phyloP scores from a whole-genome alignment of 108 stramenopile species.

The Fragilaria crotonensis region DNA sequence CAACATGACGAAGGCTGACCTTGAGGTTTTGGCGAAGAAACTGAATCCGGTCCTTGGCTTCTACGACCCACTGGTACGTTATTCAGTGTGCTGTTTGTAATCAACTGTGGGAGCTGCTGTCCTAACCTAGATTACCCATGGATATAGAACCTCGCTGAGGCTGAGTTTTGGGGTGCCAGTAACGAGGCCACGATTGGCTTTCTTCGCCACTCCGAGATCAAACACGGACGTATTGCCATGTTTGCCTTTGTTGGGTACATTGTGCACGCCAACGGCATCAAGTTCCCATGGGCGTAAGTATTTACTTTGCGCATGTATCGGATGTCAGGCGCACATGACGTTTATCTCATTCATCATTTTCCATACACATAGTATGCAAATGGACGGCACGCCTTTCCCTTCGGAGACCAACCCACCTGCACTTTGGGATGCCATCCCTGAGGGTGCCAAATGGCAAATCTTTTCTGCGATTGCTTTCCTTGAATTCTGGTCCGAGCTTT shows the following conservation, averaged over 20 bases:
- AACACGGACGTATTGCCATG: constrained; percentile 68
- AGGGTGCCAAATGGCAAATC: constrained; percentile 34
- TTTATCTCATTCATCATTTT: no score
- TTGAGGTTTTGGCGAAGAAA: constrained; percentile 43
- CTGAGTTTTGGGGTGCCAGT: constrained; percentile 49
- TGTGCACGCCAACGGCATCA: constrained; percentile 52
- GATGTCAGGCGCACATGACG: no score
- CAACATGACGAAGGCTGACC: constrained; percentile 32
- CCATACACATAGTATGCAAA: constrained; percentile 38
- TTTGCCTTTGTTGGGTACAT: constrained; percentile 64
- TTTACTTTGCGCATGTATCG: no score
- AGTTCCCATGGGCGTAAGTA: constrained; percentile 37
- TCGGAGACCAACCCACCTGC: constrained; percentile 43
- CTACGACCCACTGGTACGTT: constrained; percentile 41
- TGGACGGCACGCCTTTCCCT: constrained; percentile 62
- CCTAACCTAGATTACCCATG: neutral
- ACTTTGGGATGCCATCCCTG: constrained; percentile 46
- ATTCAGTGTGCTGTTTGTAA: neutral
- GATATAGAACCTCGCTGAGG: constrained; percentile 27
- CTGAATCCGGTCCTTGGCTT: constrained; percentile 47
- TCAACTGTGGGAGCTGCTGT: no score
- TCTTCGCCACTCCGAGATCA: constrained; percentile 54
- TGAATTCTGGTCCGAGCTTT: constrained; percentile 47
- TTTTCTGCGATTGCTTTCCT: constrained; percentile 43
- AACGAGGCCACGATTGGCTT: constrained; percentile 54